Evolutionary conservation across 1,284 basidiomycete species (phyloP), one percentile per base, ranked within the genome.

Genomic region (Volvariella surrecta): DNA sequence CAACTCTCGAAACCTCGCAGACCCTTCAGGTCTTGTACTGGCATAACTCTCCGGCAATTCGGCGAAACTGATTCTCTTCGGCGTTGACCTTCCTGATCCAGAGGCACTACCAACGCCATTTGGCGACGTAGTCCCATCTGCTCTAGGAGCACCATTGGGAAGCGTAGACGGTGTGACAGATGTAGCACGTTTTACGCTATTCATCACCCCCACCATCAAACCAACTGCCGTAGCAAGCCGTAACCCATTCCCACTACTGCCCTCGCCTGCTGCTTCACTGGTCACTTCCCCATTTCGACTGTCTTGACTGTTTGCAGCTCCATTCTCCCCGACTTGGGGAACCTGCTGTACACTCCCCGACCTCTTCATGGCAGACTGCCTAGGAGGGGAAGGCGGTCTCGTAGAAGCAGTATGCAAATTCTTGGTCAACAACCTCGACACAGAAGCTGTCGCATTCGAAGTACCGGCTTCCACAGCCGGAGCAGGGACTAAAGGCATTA

Each of bases 41-140:
- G 67, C 63, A 51, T 80, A 76, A 35, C 75, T 71, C 58, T 85
- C 82, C 0, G 82, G 81, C 28, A 83, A 64, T 58, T 80, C 71
- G 20, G 82, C 82, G 50, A 88, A 88, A 48, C 78, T 82, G 41
- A 88, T 87, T 19, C 78, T 70, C 48, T 82, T 83, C 3, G 84
- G 83, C n/a, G 83, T 86, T 24, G 76, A 78, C 44, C 52, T 48
- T n/a, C 67, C 64, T 22, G 62, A 67, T 40, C 62, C 61, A 19
- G 59, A 46, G 20, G 56, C 50, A 41, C 55, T 58, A 7, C 45
- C 19, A 1, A 10, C 38, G 6, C 16, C 30, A 10, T 4, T n/a
- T 8, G 21, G n/a, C 37, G 13, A 20, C 3, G 8, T 18, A 8
- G 8, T 34, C 34, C n/a, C 34, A 15, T 16, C 34, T n/a, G 18